Evolutionary conservation across 2,329 filamentous ascomycete species (phyloP).

Genomic region (Colletotrichum cuscutae): DNA sequence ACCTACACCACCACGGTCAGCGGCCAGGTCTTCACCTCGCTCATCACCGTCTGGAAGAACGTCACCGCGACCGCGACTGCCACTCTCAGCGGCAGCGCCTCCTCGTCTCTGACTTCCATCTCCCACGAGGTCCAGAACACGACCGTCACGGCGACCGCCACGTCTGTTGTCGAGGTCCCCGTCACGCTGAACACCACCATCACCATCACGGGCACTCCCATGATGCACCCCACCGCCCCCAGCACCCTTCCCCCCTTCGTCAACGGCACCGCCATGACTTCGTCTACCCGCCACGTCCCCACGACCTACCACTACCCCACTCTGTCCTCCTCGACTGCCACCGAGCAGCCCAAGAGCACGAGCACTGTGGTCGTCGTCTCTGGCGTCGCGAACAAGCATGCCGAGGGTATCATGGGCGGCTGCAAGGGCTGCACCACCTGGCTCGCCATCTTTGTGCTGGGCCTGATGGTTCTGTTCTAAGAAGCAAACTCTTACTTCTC

Average conservation of each 20-base stretch:
- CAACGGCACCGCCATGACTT: conserved; percentile 38
- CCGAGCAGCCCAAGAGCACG: background rate
- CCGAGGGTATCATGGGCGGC: conserved; percentile 42
- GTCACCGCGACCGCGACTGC: conserved; percentile 44
- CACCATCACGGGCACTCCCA: conserved; percentile 36
- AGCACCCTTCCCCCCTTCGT: conserved; percentile 38
- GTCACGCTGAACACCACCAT: conserved; percentile 35
- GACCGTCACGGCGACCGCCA: conserved; percentile 39
- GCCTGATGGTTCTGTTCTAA: conserved; percentile 46
- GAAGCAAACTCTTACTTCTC: background rate
- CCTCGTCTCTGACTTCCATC: conserved; percentile 2
- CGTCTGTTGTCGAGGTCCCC: conserved; percentile 3
- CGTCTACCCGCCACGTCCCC: conserved; percentile 17
- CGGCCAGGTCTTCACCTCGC: conserved; percentile 33
- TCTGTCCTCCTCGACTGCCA: background rate
- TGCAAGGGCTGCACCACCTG: conserved; percentile 45
- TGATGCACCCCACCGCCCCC: conserved; percentile 40
- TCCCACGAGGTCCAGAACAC: background rate
- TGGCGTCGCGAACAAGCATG: conserved; percentile 45
- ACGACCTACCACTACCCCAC: background rate
- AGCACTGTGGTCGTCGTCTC: conserved; percentile 43
- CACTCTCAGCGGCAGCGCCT: conserved; percentile 12
- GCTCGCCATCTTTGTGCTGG: conserved; percentile 48
- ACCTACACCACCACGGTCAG: conserved; percentile 42
- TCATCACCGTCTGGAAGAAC: conserved; percentile 31